Percentiles rank a stretch among this genome's conserved stretches.
These are phyloP conservation scores for Solanum phureja DNA, from an alignment of 257 asterid genomes.

Conservation along the genomic window DNA sequence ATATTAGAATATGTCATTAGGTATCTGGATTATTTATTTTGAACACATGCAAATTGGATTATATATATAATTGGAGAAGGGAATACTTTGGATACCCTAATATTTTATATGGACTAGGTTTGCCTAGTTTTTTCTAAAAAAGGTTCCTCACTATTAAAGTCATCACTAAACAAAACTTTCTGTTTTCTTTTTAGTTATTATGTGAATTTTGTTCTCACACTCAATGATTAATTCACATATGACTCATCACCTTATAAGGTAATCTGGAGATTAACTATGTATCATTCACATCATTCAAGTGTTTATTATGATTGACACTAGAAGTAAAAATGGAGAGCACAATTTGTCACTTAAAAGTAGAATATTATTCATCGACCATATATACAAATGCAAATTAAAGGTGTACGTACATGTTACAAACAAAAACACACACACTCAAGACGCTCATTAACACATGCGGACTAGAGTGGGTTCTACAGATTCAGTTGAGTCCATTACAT, in stretches of 20 bases:
- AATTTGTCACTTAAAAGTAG: not conserved
- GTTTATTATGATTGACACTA: not conserved
- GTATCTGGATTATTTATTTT: not conserved
- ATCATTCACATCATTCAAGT: too few species aligned
- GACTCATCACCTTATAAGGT: not conserved
- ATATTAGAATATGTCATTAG: not conserved
- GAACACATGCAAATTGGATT: not conserved
- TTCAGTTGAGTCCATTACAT: not conserved
- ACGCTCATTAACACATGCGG: not conserved
- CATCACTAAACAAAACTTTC: not conserved
- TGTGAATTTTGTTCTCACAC: not conserved
- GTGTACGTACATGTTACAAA: not conserved
- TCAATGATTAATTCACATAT: too few species aligned
- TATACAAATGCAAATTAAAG: not conserved
- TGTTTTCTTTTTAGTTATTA: too few species aligned
- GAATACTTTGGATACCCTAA: not conserved
- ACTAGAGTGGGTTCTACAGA: not conserved
- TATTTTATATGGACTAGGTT: not conserved
- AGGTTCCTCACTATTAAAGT: too few species aligned
- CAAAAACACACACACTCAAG: not conserved
- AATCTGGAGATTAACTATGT: too few species aligned
- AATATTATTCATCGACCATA: not conserved
- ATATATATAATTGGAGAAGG: not conserved
- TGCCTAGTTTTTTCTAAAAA: too few species aligned
- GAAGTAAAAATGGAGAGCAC: not conserved